These are phyloP conservation scores for Alnus glutinosa DNA, from an alignment of 306 rosid genomes.

Conservation along the genomic window DNA sequence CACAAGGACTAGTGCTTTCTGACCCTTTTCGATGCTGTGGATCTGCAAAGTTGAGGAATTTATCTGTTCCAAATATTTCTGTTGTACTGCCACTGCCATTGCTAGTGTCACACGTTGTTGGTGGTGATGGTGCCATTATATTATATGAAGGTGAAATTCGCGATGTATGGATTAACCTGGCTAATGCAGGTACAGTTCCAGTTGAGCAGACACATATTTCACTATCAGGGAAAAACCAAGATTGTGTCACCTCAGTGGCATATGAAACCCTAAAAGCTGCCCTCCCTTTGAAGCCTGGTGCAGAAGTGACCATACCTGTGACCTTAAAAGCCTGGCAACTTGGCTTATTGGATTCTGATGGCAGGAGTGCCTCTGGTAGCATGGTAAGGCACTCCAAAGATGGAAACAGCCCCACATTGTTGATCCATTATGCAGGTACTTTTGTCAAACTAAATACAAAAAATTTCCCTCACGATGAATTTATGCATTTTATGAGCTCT, in stretches of 20 bases:
- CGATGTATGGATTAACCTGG: conserved; percentile 82
- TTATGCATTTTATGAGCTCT: neutral
- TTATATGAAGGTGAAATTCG: conserved; percentile 95
- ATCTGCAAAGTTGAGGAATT: conserved; percentile 76
- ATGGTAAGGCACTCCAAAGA: conserved; percentile 64
- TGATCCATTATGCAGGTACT: conserved; percentile 93
- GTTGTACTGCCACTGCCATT: conserved; percentile 79
- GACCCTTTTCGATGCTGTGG: conserved; percentile 98
- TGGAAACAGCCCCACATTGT: conserved; percentile 72
- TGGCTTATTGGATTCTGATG: conserved; percentile 63
- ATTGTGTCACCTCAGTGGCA: conserved; percentile 72
- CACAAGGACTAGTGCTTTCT: conserved; percentile 96
- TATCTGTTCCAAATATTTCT: conserved; percentile 78
- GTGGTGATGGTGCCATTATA: conserved; percentile 93
- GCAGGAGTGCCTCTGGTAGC: conserved; percentile 62
- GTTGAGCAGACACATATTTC: conserved; percentile 92
- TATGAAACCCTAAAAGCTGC: conserved; percentile 73
- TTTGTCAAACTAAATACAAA: conserved; percentile 5
- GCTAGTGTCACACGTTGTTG: conserved; percentile 77
- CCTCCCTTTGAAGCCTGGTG: conserved; percentile 90
- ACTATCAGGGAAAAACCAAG: conserved; percentile 88
- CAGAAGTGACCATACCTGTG: conserved; percentile 89
- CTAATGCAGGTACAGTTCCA: conserved; percentile 96
- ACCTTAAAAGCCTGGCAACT: conserved; percentile 92
- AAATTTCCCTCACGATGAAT: neutral